Evolutionary conservation across 805 yeast genomes (phyloP).

Genomic region (Candida ovalis): DNA sequence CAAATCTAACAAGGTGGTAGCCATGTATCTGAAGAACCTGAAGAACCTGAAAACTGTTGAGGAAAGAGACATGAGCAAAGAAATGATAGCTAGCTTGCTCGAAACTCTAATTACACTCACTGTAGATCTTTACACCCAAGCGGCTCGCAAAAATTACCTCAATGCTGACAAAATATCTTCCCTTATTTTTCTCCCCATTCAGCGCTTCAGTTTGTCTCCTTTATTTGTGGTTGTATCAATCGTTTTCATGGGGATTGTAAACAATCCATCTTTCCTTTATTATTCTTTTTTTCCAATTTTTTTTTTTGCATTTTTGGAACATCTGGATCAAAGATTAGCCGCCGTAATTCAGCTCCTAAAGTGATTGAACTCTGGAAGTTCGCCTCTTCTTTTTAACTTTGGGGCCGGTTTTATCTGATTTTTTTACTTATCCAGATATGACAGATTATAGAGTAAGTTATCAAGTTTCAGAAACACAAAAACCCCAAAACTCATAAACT

Average conservation of each 20-base stretch:
- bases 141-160: neutral
- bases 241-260: neutral
- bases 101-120: no score
- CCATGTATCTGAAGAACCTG: neutral
- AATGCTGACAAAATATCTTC: neutral
- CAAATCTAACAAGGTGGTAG: neutral
- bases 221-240: neutral
- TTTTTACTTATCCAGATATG: neutral
- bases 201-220: neutral
- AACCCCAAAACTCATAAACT: neutral
- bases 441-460: conserved; percentile 1
- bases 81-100: no score
- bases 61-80: no score
- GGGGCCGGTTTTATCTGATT: neutral
- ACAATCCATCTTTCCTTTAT: no score
- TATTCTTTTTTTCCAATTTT: no score
- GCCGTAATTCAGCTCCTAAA: no score
- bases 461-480: neutral
- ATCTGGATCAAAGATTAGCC: no score
- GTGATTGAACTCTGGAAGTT: no score
- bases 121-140: no score
- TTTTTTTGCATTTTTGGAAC: no score
- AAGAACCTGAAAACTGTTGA: no score
- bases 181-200: neutral
- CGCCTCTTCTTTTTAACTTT: no score